Evolutionary conservation across 495 filamentous ascomycete species (phyloP).

Genomic region (Penicillium crystallinum): DNA sequence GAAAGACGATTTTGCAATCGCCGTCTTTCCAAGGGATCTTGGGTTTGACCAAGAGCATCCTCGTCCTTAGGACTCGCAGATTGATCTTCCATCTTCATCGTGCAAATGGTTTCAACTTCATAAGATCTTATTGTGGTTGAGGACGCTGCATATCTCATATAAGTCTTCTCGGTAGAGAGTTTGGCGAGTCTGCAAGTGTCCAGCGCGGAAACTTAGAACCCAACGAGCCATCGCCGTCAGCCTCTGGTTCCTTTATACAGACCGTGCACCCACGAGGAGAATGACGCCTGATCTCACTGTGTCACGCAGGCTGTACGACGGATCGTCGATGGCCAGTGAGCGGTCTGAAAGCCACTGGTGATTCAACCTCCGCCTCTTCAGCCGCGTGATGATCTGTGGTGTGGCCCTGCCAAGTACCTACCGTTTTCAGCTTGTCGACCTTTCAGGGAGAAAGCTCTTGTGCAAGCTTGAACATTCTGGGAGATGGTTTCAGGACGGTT

Average conservation of each 20-base stretch:
- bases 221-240: slow-evolving; percentile 1
- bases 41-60: slow-evolving; percentile 10
- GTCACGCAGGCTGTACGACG: slow-evolving; percentile 23
- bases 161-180: background rate
- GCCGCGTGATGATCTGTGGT: slow-evolving; percentile 9
- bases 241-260: slow-evolving; percentile 1
- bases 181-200: background rate
- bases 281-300: slow-evolving; percentile 20
- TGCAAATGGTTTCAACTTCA: background rate
- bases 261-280: slow-evolving; percentile 1
- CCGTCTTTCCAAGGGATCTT: slow-evolving; percentile 28
- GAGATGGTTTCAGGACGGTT: slow-evolving; percentile 3
- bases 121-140: background rate
- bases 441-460: background rate
- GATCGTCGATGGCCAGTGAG: slow-evolving; percentile 3
- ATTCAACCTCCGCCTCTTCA: slow-evolving; percentile 1
- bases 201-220: background rate
- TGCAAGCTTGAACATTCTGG: background rate
- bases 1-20: slow-evolving; percentile 35
- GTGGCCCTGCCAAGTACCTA: background rate
- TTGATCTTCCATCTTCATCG: slow-evolving; percentile 11
- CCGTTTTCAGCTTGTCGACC: slow-evolving; percentile 8
- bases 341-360: slow-evolving; percentile 9
- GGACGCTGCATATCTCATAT: background rate
- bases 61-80: slow-evolving; percentile 6